phyloP scores from a whole-genome alignment of 1,284 basidiomycete species.

The Sporisorium graminicola region DNA sequence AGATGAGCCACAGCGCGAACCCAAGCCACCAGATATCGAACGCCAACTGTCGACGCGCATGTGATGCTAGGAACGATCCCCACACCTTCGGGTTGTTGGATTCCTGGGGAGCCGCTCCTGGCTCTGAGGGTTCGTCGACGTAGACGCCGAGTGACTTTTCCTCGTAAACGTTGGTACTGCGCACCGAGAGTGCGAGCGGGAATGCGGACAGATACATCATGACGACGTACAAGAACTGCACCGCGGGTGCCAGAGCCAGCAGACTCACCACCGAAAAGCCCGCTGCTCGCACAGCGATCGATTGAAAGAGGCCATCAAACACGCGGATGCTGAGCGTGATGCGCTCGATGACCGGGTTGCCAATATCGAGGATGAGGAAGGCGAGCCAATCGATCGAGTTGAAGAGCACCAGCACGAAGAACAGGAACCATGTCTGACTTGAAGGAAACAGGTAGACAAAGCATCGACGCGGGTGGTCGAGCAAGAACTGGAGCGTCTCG shows the following conservation, averaged over 20 bases:
- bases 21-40: constrained; percentile 73
- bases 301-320: constrained; percentile 70
- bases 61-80: constrained; percentile 81
- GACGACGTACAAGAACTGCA: constrained; percentile 82
- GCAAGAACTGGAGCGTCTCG: constrained; percentile 89
- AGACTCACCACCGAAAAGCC: constrained; percentile 85
- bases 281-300: constrained; percentile 82
- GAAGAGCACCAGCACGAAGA: constrained; percentile 77
- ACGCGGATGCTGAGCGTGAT: constrained; percentile 76
- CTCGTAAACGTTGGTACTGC: constrained; percentile 99
- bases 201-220: constrained; percentile 75
- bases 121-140: constrained; percentile 34
- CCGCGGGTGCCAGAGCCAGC: constrained; percentile 81
- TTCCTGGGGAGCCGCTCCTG: constrained; percentile 16
- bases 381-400: constrained; percentile 86
- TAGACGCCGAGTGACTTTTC: constrained; percentile 73
- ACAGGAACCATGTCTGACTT: constrained; percentile 88
- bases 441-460: constrained; percentile 95
- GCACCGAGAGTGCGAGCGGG: constrained; percentile 79
- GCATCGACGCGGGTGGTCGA: constrained; percentile 94
- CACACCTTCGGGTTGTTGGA: constrained; percentile 73
- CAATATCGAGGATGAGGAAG: constrained; percentile 89
- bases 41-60: constrained; percentile 86
- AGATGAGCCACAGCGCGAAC: constrained; percentile 68
- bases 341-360: constrained; percentile 78